Conservation (phyloP, 2,329 filamentous ascomycete species). For the Nemania sp. region DNA sequence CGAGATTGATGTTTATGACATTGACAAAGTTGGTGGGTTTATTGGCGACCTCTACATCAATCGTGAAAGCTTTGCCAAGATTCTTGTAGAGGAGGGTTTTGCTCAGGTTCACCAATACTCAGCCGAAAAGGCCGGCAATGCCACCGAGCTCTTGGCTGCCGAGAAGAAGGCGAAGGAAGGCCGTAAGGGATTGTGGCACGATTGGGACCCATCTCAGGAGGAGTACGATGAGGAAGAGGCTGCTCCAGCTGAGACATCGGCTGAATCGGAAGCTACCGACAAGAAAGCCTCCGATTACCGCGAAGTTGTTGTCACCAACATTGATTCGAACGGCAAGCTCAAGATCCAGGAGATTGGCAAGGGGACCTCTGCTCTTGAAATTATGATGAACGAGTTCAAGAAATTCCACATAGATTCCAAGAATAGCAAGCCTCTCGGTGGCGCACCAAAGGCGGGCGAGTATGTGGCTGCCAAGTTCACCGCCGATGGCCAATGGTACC, state of each 20-base stretch:
- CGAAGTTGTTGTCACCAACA: slow-evolving; percentile 90
- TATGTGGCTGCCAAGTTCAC: slow-evolving; percentile 92
- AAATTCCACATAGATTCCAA: slow-evolving; percentile 88
- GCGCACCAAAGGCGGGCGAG: slow-evolving; percentile 89
- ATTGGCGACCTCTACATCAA: slow-evolving; percentile 94
- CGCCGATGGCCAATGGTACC: slow-evolving; percentile 93
- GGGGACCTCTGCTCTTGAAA: slow-evolving; percentile 85
- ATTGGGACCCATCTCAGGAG: slow-evolving; percentile 93
- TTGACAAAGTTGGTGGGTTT: slow-evolving; percentile 97
- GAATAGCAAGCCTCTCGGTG: slow-evolving; percentile 79
- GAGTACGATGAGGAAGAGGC: slow-evolving; percentile 69
- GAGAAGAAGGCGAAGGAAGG: slow-evolving; percentile 91
- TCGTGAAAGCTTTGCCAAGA: slow-evolving; percentile 94
- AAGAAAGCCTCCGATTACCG: slow-evolving; percentile 87
- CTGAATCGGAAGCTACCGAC: slow-evolving; percentile 65
- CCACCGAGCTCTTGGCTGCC: slow-evolving; percentile 85
- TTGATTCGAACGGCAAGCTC: slow-evolving; percentile 83
- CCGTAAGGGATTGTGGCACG: slow-evolving; percentile 89
- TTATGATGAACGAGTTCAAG: slow-evolving; percentile 90
- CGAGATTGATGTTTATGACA: slow-evolving; percentile 93
- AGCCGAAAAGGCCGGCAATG: slow-evolving; percentile 93
- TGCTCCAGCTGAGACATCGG: slow-evolving; percentile 63
- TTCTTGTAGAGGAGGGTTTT: slow-evolving; percentile 92
- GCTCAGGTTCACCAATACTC: slow-evolving; percentile 95
- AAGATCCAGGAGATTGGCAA: slow-evolving; percentile 93